phyloP scores from a whole-genome alignment of 1,139 yeast species.

The Taphrina populina region DNA sequence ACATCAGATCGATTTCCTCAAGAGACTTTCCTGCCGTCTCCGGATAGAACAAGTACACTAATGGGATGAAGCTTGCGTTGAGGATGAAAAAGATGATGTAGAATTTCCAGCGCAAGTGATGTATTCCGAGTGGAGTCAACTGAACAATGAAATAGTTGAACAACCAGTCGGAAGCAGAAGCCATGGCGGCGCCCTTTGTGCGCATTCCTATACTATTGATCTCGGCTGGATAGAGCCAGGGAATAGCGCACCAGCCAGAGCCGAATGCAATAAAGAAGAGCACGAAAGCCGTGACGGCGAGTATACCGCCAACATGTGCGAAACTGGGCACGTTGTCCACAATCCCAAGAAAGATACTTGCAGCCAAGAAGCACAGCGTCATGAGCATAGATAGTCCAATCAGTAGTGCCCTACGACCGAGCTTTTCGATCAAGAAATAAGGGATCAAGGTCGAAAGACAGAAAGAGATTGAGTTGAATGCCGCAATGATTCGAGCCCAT shows the following conservation, averaged over 20 bases:
- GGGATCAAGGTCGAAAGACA: conserved; percentile 41
- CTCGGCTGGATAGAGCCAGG: conserved; percentile 59
- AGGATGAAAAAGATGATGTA: conserved; percentile 52
- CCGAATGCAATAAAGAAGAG: conserved; percentile 40
- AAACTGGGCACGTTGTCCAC: conserved; percentile 37
- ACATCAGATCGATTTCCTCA: conserved; percentile 64
- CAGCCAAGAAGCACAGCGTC: conserved; percentile 36
- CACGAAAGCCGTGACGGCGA: conserved; percentile 39
- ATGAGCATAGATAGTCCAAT: conserved; percentile 47
- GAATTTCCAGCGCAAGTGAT: conserved; percentile 51
- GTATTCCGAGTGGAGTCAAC: conserved; percentile 54
- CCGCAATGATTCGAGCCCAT: conserved; percentile 23
- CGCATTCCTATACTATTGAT: conserved; percentile 51
- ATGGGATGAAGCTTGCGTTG: conserved; percentile 49
- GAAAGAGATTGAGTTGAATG: conserved; percentile 20
- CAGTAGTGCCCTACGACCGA: conserved; percentile 65
- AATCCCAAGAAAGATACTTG: conserved; percentile 35
- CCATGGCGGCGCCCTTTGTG: conserved; percentile 57
- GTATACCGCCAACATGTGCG: conserved; percentile 33
- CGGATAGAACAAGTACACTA: conserved; percentile 65
- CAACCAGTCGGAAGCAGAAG: conserved; percentile 59
- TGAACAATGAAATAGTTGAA: conserved; percentile 57
- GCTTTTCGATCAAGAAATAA: conserved; percentile 53
- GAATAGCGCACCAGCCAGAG: conserved; percentile 37
- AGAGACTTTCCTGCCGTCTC: conserved; percentile 64